Conservation (phyloP, 148 eudicot species). For the Bassia scoparia region DNA sequence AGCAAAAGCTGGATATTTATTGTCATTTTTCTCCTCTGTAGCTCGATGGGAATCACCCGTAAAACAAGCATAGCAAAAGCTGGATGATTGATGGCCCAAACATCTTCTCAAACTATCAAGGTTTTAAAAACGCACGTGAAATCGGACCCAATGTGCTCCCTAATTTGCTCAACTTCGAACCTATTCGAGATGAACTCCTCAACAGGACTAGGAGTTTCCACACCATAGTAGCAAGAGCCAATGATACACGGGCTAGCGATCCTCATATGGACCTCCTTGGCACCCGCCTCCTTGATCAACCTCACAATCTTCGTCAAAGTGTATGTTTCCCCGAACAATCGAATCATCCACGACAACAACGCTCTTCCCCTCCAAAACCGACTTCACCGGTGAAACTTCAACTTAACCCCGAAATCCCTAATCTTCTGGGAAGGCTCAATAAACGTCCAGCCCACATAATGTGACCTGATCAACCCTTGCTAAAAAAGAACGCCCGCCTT, state of each 20-base stretch:
- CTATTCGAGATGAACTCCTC: conserved; percentile 85
- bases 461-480: conserved; percentile 80
- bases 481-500: conserved; percentile 71
- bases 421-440: conserved; percentile 84
- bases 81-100: conserved; percentile 51
- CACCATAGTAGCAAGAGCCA: conserved; percentile 83
- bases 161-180: conserved; percentile 48
- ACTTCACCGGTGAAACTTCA: conserved; percentile 65
- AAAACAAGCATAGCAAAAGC: conserved; percentile 80
- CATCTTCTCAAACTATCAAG: conserved; percentile 50
- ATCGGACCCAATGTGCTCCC: conserved; percentile 52
- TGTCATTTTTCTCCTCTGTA: conserved; percentile 39
- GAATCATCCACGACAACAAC: conserved; percentile 95
- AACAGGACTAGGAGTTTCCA: conserved; percentile 81
- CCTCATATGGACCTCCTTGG: conserved; percentile 60
- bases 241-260: conserved; percentile 71
- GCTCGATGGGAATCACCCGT: conserved; percentile 74
- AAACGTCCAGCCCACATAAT: conserved; percentile 79
- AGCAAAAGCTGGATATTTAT: too few species aligned
- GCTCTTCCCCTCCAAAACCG: conserved; percentile 75
- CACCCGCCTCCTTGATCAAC: conserved; percentile 77
- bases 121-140: conserved; percentile 70
- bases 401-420: conserved; percentile 81
- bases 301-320: conserved; percentile 80
- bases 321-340: conserved; percentile 81